Percentiles rank a stretch among this genome's conserved stretches.
Conservation (phyloP, 83 land plant genomes). For the Larix sibirica region DNA sequence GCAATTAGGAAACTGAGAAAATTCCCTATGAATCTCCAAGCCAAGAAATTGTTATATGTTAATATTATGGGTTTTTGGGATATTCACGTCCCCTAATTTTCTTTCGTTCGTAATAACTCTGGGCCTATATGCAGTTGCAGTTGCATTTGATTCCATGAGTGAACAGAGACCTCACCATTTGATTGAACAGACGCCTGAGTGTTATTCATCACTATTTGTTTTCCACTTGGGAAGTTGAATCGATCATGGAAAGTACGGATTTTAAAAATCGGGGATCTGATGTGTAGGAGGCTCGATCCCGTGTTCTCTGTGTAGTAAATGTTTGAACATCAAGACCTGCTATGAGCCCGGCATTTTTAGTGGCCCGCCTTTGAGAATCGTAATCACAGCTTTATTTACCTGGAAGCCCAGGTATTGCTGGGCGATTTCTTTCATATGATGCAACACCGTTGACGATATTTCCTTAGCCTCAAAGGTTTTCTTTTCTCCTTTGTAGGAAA, state of each 20-base stretch:
- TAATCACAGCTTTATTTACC: too few species aligned
- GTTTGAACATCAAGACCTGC: not conserved
- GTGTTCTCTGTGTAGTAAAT: not conserved
- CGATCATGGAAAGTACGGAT: not conserved
- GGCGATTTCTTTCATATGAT: too few species aligned
- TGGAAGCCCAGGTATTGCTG: too few species aligned
- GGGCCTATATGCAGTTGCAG: not conserved
- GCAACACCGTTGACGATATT: slow-evolving; percentile 19
- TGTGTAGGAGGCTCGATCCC: not conserved
- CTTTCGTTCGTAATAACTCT: not conserved
- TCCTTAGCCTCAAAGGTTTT: slow-evolving; percentile 18
- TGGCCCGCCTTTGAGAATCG: too few species aligned
- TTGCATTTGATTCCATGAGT: not conserved
- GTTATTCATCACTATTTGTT: not conserved
- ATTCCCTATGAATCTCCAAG: not conserved
- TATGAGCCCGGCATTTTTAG: too few species aligned
- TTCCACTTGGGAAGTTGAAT: not conserved
- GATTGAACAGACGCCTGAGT: not conserved
- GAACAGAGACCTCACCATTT: not conserved
- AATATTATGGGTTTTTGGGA: not conserved
- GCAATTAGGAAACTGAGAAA: too few species aligned
- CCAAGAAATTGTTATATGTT: not conserved
- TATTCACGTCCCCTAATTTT: not conserved
- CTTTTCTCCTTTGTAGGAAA: too few species aligned
- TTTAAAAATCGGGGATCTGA: not conserved